These are phyloP conservation scores for Cynanchum wilfordii DNA, from an alignment of 257 asterid species.

Conservation along the genomic window DNA sequence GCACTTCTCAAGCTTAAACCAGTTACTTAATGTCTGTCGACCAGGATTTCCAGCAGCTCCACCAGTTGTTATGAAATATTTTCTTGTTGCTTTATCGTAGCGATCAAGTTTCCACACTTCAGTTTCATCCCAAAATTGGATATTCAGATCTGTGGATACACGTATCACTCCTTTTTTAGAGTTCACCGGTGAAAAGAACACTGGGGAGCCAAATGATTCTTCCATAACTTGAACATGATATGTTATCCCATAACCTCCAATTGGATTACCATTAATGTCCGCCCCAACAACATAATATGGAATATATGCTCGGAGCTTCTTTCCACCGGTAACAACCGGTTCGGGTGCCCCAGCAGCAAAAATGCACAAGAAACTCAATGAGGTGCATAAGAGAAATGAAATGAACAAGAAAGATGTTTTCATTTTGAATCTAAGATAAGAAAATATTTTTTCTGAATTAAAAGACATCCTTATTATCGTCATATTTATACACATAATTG, in stretches of 20 bases:
- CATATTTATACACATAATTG: too few relatives aligned
- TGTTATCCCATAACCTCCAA: background rate
- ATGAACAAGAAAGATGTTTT: background rate
- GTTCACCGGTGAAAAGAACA: slow-evolving; percentile 5
- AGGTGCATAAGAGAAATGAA: background rate
- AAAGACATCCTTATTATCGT: too few relatives aligned
- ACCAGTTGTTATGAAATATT: background rate
- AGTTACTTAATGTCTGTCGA: background rate
- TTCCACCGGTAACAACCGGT: slow-evolving; percentile 2
- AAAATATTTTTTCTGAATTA: too few relatives aligned
- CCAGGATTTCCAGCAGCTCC: slow-evolving; percentile 1
- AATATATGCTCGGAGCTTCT: slow-evolving; percentile 3
- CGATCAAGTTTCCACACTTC: slow-evolving; percentile 9
- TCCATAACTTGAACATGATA: background rate
- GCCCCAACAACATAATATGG: slow-evolving; percentile 3
- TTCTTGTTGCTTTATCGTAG: background rate
- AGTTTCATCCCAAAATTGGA: background rate
- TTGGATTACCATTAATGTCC: background rate
- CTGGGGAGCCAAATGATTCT: background rate
- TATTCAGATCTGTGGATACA: slow-evolving; percentile 11
- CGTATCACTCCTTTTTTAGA: slow-evolving; percentile 3
- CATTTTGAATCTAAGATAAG: too few relatives aligned
- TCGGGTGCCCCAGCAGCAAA: slow-evolving; percentile 18
- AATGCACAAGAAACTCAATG: background rate
- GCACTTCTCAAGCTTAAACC: slow-evolving; percentile 14